Evolutionary conservation across 768 basidiomycete genomes (phyloP), one percentile per base, ranked within the genome.

Genomic region (Boletus huronensis): DNA sequence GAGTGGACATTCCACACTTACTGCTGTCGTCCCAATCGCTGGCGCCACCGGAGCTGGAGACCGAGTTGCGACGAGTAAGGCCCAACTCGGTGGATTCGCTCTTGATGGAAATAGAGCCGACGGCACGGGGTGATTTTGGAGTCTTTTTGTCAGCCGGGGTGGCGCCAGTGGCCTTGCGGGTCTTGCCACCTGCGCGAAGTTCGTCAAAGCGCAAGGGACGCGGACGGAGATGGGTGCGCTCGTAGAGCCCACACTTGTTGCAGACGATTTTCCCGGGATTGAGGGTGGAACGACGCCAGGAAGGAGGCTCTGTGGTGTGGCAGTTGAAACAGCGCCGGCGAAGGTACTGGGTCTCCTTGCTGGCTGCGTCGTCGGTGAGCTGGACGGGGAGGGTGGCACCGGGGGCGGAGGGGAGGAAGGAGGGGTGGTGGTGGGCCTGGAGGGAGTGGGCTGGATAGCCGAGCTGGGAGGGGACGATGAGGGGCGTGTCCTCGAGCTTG

Each of bases 211-310:
- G 85, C 17, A 92, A 77, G 8, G 91, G 91, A 13, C 91, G 80
- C 5, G 90, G 83, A 23, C 91, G 82, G 52, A 93, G 72, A 61
- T 93, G 91, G 13, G 91, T 93, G 65, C 91, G 88, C 71, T 93
- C 91, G 65, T 93, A 93, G 36, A 93, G 79, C 10, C 91, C 91
- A 60, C 91, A 93, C 76, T 93, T 93, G 80, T 93, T 93, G 80
- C 91, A 93, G 42, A 93, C 91, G 65, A 93, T 93, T 73, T 93
- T 93, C 59, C 91, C 91, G 0, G 88, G 89, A 70, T 91, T 90
- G 65, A 93, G 85, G 5, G 91, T 93, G 29, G 84, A 87, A 42
- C 91, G 83, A 50, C 91, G 85, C 91, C 91, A 93, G 25, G 83
- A 85, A 7, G 91, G 91, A 0, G 91, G 91, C 68, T 93, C 91